Conservation (phyloP, 2,329 filamentous ascomycete genomes). For the Diaporthe citri region DNA sequence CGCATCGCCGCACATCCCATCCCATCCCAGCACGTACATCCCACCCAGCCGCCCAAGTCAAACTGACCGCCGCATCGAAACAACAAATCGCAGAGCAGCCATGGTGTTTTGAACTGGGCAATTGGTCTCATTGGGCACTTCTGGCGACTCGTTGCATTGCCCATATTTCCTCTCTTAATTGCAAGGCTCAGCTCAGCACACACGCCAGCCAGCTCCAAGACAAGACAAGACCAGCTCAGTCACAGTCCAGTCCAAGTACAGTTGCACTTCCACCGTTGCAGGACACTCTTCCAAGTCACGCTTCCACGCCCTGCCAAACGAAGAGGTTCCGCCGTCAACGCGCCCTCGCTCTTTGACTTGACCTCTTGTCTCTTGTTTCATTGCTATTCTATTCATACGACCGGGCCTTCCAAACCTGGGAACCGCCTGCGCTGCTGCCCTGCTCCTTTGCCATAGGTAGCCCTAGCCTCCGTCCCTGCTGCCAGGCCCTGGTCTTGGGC, state of each 20-base stretch:
- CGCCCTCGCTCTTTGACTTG: slow-evolving; percentile 27
- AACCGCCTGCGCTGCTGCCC: slow-evolving; percentile 12
- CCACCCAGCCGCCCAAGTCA: slow-evolving; percentile 37
- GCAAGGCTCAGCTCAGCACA: slow-evolving; percentile 29
- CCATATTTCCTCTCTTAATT: slow-evolving; percentile 29
- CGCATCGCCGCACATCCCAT: slow-evolving; percentile 30
- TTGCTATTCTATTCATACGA: slow-evolving; percentile 21
- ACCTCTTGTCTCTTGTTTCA: slow-evolving; percentile 16
- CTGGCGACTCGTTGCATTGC: slow-evolving; percentile 36
- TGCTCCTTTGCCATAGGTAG: slow-evolving; percentile 11
- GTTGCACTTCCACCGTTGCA: slow-evolving; percentile 23
- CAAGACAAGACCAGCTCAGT: background rate
- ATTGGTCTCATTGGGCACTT: slow-evolving; percentile 50
- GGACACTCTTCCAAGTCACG: slow-evolving; percentile 4
- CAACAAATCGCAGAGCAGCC: slow-evolving; percentile 54
- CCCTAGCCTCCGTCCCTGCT: background rate
- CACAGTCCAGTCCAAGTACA: background rate
- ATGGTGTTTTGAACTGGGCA: slow-evolving; percentile 57
- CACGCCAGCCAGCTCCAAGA: background rate
- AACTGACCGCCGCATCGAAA: slow-evolving; percentile 45
- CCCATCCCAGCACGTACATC: slow-evolving; percentile 30
- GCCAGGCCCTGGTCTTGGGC: background rate
- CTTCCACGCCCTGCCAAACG: background rate
- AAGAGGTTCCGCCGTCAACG: slow-evolving; percentile 17
- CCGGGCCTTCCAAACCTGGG: slow-evolving; percentile 10